A percentile compares a stretch with the other conserved stretches of the same genome.
Evolutionary conservation across 2,329 filamentous ascomycete genomes (phyloP).

Genomic region (Tolypocladium tundrense): DNA sequence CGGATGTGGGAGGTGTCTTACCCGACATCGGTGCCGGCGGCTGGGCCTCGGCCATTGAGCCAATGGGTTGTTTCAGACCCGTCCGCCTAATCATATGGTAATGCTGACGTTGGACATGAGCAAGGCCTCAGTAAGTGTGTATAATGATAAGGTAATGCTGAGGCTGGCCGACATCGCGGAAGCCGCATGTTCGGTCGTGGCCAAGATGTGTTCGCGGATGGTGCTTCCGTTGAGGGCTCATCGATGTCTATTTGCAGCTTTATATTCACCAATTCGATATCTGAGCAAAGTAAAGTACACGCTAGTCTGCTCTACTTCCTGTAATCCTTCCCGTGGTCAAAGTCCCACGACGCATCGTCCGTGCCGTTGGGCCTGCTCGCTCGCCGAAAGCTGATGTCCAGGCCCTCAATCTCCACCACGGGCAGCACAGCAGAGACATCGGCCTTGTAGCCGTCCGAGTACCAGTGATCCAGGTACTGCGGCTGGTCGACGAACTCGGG

Average conservation of each 20-base stretch:
- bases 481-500: slow-evolving; percentile 42
- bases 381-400: slow-evolving; percentile 33
- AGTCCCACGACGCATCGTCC: slow-evolving; percentile 47
- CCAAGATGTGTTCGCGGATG: neutral
- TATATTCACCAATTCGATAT: no score
- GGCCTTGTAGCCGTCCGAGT: slow-evolving; percentile 28
- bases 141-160: neutral
- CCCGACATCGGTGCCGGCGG: neutral
- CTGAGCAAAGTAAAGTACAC: neutral
- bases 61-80: neutral
- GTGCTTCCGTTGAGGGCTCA: neutral
- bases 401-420: slow-evolving; percentile 30
- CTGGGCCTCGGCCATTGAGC: neutral
- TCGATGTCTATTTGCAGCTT: neutral
- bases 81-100: neutral
- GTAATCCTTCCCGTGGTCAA: slow-evolving; percentile 31
- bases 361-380: slow-evolving; percentile 40
- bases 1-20: neutral
- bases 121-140: no score
- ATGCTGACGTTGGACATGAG: neutral
- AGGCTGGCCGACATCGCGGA: no score
- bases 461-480: slow-evolving; percentile 39
- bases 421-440: slow-evolving; percentile 32
- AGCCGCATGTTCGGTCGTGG: neutral
- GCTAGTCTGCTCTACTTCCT: neutral